A percentile compares a stretch with the other conserved stretches of the same genome.
Conservation (phyloP, 169 alveolate species). For the Plasmodium gallinaceum region DNA sequence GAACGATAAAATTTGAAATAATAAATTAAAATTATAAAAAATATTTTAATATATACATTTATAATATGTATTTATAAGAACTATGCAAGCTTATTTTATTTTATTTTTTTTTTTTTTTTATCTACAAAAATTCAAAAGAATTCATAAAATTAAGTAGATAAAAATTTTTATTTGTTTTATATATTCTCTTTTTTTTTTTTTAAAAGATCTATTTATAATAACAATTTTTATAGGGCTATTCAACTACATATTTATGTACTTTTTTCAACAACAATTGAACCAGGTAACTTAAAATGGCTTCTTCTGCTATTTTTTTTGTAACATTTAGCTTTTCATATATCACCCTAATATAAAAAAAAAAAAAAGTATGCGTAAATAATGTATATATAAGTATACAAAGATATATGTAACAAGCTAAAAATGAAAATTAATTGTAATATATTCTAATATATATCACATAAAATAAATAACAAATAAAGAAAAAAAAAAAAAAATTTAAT, state of each 20-base stretch:
- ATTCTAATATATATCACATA: too few relatives aligned
- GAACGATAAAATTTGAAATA: too few relatives aligned
- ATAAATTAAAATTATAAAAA: too few relatives aligned
- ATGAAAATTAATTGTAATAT: too few relatives aligned
- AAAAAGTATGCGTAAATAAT: background rate
- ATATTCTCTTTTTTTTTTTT: background rate
- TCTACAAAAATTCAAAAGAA: too few relatives aligned
- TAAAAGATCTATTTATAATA: background rate
- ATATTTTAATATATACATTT: background rate
- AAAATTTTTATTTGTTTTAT: background rate
- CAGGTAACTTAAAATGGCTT: constrained; percentile 44
- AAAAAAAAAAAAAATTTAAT: too few relatives aligned
- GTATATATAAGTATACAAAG: background rate
- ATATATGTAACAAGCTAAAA: background rate
- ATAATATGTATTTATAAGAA: background rate
- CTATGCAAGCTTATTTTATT: background rate
- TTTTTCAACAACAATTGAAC: constrained; percentile 26
- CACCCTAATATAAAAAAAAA: constrained; percentile 17
- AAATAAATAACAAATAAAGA: too few relatives aligned
- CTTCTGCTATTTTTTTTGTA: constrained; percentile 60
- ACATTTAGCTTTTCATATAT: constrained; percentile 43
- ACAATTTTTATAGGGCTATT: background rate
- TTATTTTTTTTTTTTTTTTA: background rate
- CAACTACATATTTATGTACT: constrained; percentile 29
- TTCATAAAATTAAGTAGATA: too few relatives aligned